Evolutionary conservation across 2,329 filamentous ascomycete species (phyloP), one percentile per base, ranked within the genome.

Genomic region (Pestalotiopsis fici): DNA sequence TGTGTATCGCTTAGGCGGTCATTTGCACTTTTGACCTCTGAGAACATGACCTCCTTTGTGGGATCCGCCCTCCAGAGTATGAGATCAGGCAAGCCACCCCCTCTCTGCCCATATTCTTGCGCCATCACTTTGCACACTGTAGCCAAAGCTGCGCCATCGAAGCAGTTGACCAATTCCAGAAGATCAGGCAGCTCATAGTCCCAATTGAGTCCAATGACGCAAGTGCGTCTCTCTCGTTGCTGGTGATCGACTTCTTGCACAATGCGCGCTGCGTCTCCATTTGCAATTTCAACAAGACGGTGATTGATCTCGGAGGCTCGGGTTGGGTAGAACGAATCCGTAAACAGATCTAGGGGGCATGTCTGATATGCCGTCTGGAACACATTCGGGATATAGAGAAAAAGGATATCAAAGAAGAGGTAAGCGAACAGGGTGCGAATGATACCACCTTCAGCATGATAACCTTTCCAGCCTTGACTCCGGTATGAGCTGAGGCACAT

Each of bases 351-450:
- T 3, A 99, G 83, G 1, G 96, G 96, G 75, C 94, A 97, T 0
- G 94, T 97, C 79, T 99, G 96, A 77, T 93, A 99, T 1, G 92
- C 89, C 5, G 96, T 99, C 78, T 98, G 95, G 79, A 99, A 99
- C 66, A 99, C 95, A 73, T 98, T 97, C 28, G 96, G 95, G 4
- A 98, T 88, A 78, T 97, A 97, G 28, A 94, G 85, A 80, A 98
- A 98, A 6, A 99, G 83, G 27, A 98, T 88, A 78, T 99, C 95
- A 82, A 91, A 96, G 83, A 98, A 97, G 21, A 99, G 88, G 75
- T 96, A 95, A 15, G 90, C 92, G 79, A 95, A 95, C 28, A 99
- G 83, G 0, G 96, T 99, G n/a, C 94, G 90, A 6, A 98, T 83
- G 72, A 98, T 95, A 2, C 95, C 93, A 39, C 94, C 94, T 83